These are phyloP conservation scores for Teunomyces funiuensis DNA, from an alignment of 805 yeast genomes.

Conservation along the genomic window DNA sequence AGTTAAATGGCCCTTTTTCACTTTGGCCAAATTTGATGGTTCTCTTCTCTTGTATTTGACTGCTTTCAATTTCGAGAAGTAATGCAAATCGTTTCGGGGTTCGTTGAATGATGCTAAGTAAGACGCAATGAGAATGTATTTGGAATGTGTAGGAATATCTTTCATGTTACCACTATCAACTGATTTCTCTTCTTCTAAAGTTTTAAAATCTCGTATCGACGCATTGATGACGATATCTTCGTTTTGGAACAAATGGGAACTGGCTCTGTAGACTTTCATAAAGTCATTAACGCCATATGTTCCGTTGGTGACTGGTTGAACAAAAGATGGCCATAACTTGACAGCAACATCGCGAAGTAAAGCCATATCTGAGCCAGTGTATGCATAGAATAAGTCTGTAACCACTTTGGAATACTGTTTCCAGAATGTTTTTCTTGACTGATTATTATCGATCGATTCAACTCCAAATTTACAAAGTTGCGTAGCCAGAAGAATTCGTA, in stretches of 20 bases:
- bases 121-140: constrained; percentile 75
- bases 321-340: constrained; percentile 36
- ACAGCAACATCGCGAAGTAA: constrained; percentile 31
- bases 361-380: constrained; percentile 45
- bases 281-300: constrained; percentile 27
- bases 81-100: constrained; percentile 63
- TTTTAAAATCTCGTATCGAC: constrained; percentile 25
- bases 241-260: constrained; percentile 25
- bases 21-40: constrained; percentile 11
- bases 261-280: constrained; percentile 33
- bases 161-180: constrained; percentile 22
- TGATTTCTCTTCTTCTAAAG: constrained; percentile 20
- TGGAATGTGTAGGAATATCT: constrained; percentile 60
- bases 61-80: constrained; percentile 60
- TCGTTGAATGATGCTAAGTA: constrained; percentile 80
- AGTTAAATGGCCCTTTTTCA: constrained; percentile 20
- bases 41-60: constrained; percentile 41
- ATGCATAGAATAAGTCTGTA: constrained; percentile 45
- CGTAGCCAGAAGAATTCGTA: constrained; percentile 34
- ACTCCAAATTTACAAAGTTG: constrained; percentile 25
- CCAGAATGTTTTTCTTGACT: constrained; percentile 33
- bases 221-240: constrained; percentile 34
- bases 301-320: constrained; percentile 24
- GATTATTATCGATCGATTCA: constrained; percentile 13
- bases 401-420: constrained; percentile 43